phyloP scores from a whole-genome alignment of 2,329 filamentous ascomycete genomes.

The Alternaria rosae region DNA sequence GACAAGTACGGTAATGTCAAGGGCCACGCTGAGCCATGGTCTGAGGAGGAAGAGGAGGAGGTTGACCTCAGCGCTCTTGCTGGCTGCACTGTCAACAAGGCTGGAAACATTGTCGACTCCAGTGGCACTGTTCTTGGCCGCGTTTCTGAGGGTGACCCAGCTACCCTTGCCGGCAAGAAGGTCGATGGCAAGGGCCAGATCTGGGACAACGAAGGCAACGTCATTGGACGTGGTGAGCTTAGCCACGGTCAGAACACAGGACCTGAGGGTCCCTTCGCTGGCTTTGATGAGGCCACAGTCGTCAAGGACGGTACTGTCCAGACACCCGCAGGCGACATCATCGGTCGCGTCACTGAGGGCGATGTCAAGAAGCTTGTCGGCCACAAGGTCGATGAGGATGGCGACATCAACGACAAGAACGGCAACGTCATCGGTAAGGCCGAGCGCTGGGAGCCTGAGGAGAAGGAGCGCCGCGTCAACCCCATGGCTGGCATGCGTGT shows the following conservation, averaged over 20 bases:
- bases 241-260: conserved; percentile 59
- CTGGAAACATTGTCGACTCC: conserved; percentile 67
- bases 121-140: conserved; percentile 66
- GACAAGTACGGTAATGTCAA: conserved; percentile 75
- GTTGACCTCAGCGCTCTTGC: conserved; percentile 67
- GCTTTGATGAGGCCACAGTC: conserved; percentile 64
- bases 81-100: conserved; percentile 70
- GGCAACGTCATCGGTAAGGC: conserved; percentile 62
- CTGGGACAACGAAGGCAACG: conserved; percentile 69
- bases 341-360: conserved; percentile 59
- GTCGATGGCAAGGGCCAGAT: conserved; percentile 69
- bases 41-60: conserved; percentile 58
- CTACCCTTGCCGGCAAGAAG: conserved; percentile 66
- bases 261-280: conserved; percentile 66
- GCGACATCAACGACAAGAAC: conserved; percentile 62
- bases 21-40: conserved; percentile 65
- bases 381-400: conserved; percentile 60
- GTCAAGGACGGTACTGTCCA: conserved; percentile 65
- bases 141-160: conserved; percentile 64
- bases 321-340: conserved; percentile 55
- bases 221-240: conserved; percentile 66
- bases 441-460: conserved; percentile 61
- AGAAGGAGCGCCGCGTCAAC: conserved; percentile 64
- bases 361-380: conserved; percentile 60
- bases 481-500: conserved; percentile 65